These are phyloP conservation scores for Hypericum perforatum DNA, from an alignment of 345 rosid genomes.

Conservation along the genomic window DNA sequence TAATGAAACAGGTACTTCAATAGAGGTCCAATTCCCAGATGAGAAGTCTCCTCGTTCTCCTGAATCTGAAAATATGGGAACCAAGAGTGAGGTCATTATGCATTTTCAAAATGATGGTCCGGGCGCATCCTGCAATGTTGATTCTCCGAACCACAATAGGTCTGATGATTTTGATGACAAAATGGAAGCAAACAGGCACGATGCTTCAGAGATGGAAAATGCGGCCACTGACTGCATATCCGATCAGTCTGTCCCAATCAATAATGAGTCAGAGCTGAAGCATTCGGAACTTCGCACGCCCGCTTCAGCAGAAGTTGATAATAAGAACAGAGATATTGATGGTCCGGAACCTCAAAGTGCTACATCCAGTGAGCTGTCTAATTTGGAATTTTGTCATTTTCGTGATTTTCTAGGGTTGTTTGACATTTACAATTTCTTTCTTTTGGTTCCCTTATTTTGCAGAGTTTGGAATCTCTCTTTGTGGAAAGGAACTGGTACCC, in stretches of 20 bases:
- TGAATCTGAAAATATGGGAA: conserved; percentile 18
- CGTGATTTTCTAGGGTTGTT: neutral
- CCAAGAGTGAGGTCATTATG: conserved; percentile 3
- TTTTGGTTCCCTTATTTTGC: conserved; percentile 15
- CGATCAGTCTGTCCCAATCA: conserved; percentile 13
- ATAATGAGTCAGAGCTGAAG: conserved; percentile 18
- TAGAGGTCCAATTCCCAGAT: conserved; percentile 22
- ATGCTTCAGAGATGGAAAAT: conserved; percentile 8
- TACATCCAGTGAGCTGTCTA: conserved; percentile 18
- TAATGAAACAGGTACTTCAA: conserved; percentile 18
- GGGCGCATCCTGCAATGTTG: conserved; percentile 14
- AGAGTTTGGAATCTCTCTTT: conserved; percentile 81
- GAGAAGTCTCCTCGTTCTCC: conserved; percentile 14
- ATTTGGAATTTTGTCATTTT: too few relatives aligned
- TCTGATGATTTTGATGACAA: conserved; percentile 12
- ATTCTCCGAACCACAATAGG: conserved; percentile 10
- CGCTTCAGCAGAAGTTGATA: conserved; percentile 23
- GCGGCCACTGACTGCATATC: conserved; percentile 19
- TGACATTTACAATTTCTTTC: conserved; percentile 10
- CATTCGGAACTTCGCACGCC: conserved; percentile 29
- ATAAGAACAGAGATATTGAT: conserved; percentile 12
- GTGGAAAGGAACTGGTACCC: conserved; percentile 56
- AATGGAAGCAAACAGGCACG: conserved; percentile 11
- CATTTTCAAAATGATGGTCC: conserved; percentile 14
- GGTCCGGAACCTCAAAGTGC: conserved; percentile 26